Percentiles rank a stretch among this genome's conserved stretches.
Conservation (phyloP, 2,329 filamentous ascomycete species). For the Zasmidium angulare region DNA sequence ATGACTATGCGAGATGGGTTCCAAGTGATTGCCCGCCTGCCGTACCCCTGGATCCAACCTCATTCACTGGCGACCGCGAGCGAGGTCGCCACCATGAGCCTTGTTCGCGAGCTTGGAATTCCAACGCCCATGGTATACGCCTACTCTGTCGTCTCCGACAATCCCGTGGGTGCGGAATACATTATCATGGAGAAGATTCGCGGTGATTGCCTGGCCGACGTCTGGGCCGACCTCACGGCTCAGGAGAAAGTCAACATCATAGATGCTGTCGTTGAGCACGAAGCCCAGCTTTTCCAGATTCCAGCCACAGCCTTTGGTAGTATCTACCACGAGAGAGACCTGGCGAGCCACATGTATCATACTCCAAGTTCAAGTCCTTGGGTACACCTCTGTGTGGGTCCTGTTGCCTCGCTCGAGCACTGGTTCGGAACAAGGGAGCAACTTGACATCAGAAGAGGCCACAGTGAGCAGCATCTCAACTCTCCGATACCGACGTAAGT, state of each 20-base stretch:
- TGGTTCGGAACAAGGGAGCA: conserved; percentile 33
- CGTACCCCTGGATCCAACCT: conserved; percentile 24
- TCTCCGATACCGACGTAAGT: neutral
- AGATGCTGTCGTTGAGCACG: conserved; percentile 29
- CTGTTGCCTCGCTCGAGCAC: conserved; percentile 30
- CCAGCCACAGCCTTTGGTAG: conserved; percentile 33
- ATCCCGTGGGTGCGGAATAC: conserved; percentile 24
- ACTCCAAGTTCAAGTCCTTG: conserved; percentile 3
- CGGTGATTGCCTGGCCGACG: conserved; percentile 21
- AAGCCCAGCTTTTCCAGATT: conserved; percentile 31
- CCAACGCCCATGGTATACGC: conserved; percentile 22
- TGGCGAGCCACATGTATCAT: conserved; percentile 13
- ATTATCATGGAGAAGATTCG: conserved; percentile 27
- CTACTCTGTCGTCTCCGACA: conserved; percentile 16
- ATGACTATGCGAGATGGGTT: conserved; percentile 25
- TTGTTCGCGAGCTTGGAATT: conserved; percentile 19
- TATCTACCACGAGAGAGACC: conserved; percentile 33
- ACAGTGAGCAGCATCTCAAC: conserved; percentile 28
- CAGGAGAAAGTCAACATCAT: conserved; percentile 24
- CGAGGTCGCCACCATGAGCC: conserved; percentile 32
- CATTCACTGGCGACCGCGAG: conserved; percentile 23
- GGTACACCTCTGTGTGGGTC: conserved; percentile 31
- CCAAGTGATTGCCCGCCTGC: conserved; percentile 28
- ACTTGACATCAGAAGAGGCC: conserved; percentile 29
- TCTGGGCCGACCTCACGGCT: conserved; percentile 25